Conservation (phyloP, 2,329 filamentous ascomycete species). For the Cladosporium colombiae region DNA sequence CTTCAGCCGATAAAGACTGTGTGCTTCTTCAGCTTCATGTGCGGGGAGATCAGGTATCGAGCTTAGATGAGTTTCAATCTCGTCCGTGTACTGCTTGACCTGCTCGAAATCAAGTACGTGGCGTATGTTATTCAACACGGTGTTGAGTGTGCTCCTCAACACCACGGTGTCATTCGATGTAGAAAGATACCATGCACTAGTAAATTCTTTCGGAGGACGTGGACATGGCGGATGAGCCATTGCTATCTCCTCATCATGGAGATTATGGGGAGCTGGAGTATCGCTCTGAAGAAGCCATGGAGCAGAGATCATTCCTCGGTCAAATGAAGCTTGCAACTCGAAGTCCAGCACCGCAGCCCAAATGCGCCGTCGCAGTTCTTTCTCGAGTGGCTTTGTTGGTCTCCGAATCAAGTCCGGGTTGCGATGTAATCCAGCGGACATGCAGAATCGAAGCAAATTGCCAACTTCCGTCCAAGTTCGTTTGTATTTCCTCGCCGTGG, state of each 20-base stretch:
- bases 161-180: constrained; percentile 28
- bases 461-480: constrained; percentile 55
- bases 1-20: constrained; percentile 32
- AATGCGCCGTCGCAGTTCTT: constrained; percentile 56
- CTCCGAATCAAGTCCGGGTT: constrained; percentile 44
- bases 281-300: constrained; percentile 51
- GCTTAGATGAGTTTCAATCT: constrained; percentile 33
- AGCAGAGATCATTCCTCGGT: constrained; percentile 54
- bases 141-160: constrained; percentile 32
- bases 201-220: constrained; percentile 29
- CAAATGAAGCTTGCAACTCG: constrained; percentile 57
- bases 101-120: constrained; percentile 34
- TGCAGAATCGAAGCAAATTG: constrained; percentile 53
- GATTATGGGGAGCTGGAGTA: constrained; percentile 50
- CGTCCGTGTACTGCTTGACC: constrained; percentile 36
- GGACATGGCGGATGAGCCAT: constrained; percentile 27
- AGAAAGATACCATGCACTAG: constrained; percentile 32
- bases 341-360: constrained; percentile 61
- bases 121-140: constrained; percentile 36
- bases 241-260: constrained; percentile 52
- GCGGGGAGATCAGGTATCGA: constrained; percentile 31
- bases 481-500: constrained; percentile 55
- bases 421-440: constrained; percentile 57
- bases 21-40: constrained; percentile 22
- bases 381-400: constrained; percentile 46